These are phyloP conservation scores for Lipomyces anomalus DNA, from an alignment of 805 yeast genomes.

Conservation along the genomic window DNA sequence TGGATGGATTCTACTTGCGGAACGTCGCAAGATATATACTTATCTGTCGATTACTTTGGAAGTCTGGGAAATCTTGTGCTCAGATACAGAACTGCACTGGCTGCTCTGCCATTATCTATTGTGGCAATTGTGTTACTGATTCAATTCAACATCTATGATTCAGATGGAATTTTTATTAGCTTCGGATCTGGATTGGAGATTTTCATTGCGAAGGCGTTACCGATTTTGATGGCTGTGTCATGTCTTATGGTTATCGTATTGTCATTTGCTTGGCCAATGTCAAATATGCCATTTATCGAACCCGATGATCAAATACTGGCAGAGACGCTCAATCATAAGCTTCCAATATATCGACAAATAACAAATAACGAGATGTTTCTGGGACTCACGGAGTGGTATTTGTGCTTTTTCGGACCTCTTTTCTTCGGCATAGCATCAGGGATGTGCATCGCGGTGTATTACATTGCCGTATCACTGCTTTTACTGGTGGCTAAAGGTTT, in stretches of 20 bases:
- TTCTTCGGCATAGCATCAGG: conserved; percentile 46
- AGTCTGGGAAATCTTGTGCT: conserved; percentile 66
- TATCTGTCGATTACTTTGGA: conserved; percentile 48
- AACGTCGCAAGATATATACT: conserved; percentile 15
- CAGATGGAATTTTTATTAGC: conserved; percentile 14
- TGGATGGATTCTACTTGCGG: conserved; percentile 29
- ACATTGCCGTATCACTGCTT: conserved; percentile 2
- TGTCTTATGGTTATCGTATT: conserved; percentile 30
- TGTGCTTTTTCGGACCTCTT: conserved; percentile 56
- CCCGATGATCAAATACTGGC: conserved; percentile 8
- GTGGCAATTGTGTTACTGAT: conserved; percentile 46
- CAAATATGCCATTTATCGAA: conserved; percentile 39
- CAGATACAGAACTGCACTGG: conserved; percentile 69
- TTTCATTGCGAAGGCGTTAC: conserved; percentile 33
- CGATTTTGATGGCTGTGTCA: conserved; percentile 27
- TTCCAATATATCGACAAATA: conserved; percentile 31
- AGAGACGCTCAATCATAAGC: neutral
- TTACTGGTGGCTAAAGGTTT: conserved; percentile 4
- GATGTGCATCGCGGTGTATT: conserved; percentile 33
- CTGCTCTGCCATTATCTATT: conserved; percentile 62
- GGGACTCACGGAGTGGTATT: conserved; percentile 54
- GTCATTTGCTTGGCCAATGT: conserved; percentile 29
- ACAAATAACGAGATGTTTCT: conserved; percentile 51
- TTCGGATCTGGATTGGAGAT: conserved; percentile 21
- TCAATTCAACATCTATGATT: conserved; percentile 48